Evolutionary conservation across 73 alveolate species (phyloP).

Genomic region (Paramecium octaurelia): DNA sequence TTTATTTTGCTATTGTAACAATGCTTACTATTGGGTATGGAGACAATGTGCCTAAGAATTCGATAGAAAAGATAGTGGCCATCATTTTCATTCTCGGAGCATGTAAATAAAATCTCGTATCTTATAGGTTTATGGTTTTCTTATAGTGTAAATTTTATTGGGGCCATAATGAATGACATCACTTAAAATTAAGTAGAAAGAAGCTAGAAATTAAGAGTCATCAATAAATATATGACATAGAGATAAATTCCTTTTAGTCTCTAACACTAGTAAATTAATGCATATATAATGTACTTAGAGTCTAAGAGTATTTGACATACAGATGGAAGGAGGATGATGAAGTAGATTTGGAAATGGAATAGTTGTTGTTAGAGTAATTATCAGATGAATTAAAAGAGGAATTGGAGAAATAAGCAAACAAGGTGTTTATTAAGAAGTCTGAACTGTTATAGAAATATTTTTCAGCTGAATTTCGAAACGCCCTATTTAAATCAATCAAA

Average conservation of each 20-base stretch:
- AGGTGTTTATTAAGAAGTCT: slow-evolving; percentile 11
- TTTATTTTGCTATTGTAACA: slow-evolving; percentile 56
- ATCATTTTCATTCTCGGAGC: slow-evolving; percentile 36
- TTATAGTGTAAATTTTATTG: slow-evolving; percentile 41
- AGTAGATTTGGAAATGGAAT: slow-evolving; percentile 41
- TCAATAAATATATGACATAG: slow-evolving; percentile 44
- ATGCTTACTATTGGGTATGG: slow-evolving; percentile 63
- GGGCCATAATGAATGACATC: slow-evolving; percentile 38
- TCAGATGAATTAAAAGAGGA: slow-evolving; percentile 56
- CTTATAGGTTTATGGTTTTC: slow-evolving; percentile 36
- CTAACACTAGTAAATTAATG: not conserved
- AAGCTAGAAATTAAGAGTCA: slow-evolving; percentile 42
- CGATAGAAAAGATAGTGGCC: slow-evolving; percentile 11
- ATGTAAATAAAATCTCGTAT: not conserved
- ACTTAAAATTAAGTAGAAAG: slow-evolving; percentile 36
- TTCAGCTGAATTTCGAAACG: not conserved
- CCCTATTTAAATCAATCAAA: not conserved
- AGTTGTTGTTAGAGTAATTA: slow-evolving; percentile 29
- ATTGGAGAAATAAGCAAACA: slow-evolving; percentile 42
- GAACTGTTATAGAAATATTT: slow-evolving; percentile 25
- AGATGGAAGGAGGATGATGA: slow-evolving; percentile 63
- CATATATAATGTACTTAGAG: not conserved
- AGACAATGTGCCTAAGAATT: slow-evolving; percentile 47
- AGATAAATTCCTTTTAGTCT: slow-evolving; percentile 2
- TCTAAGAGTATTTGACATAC: slow-evolving; percentile 42